Percentiles rank a stretch among this genome's conserved stretches.
Evolutionary conservation across 768 basidiomycete species (phyloP).

Genomic region (Calocybe cyanea): DNA sequence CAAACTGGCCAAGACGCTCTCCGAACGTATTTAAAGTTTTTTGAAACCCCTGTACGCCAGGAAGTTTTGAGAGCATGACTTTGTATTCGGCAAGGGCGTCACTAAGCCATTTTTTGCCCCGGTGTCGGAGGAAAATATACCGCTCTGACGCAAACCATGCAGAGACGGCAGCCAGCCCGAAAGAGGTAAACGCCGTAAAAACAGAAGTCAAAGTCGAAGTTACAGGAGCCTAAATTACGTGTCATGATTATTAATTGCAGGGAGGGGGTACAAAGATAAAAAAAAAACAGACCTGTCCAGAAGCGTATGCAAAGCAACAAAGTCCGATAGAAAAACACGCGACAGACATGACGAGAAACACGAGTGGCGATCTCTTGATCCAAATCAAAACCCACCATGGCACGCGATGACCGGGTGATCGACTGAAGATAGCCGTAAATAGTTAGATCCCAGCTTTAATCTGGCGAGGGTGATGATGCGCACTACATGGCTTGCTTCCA

Average conservation of each 20-base stretch:
- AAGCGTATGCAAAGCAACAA: constrained; percentile 74
- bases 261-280: not conserved
- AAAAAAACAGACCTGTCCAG: constrained; percentile 48
- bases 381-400: constrained; percentile 85
- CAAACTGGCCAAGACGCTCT: constrained; percentile 14
- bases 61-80: constrained; percentile 29
- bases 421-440: constrained; percentile 33
- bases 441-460: constrained; percentile 5
- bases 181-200: constrained; percentile 69
- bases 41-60: constrained; percentile 20
- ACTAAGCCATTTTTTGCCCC: constrained; percentile 66
- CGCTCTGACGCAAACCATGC: constrained; percentile 73
- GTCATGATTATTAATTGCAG: not conserved
- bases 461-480: constrained; percentile 23
- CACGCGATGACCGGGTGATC: constrained; percentile 70
- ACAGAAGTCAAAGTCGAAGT: constrained; percentile 74
- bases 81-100: constrained; percentile 51
- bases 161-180: constrained; percentile 68
- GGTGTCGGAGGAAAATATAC: constrained; percentile 57
- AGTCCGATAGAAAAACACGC: constrained; percentile 80
- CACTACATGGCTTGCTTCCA: constrained; percentile 87
- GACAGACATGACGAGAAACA: constrained; percentile 81
- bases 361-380: constrained; percentile 82
- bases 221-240: constrained; percentile 40
- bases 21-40: constrained; percentile 13